Evolutionary conservation across 441 rosid genomes (phyloP).

Genomic region (Gossypium gossypioides): DNA sequence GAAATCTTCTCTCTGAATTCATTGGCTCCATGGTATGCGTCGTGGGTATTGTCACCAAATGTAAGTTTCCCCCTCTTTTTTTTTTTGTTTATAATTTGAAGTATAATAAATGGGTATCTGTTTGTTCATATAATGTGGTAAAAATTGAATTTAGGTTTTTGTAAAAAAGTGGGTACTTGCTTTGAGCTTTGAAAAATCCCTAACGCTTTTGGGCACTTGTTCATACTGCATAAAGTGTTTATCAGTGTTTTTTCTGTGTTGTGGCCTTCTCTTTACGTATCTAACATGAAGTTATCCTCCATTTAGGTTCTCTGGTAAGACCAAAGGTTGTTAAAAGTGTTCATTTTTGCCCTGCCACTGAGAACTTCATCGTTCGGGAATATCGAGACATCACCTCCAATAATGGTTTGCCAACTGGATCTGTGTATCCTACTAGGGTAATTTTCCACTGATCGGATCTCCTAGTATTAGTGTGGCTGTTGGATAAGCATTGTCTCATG

Average conservation of each 20-base stretch:
- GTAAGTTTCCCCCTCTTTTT: conserved; percentile 24
- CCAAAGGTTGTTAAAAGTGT: conserved; percentile 97
- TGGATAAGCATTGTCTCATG: conserved; percentile 13
- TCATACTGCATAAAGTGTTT: too few species aligned
- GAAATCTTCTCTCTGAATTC: conserved; percentile 86
- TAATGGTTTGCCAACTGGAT: conserved; percentile 86
- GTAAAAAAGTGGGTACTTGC: not conserved
- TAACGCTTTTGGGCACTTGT: not conserved
- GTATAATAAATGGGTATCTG: not conserved
- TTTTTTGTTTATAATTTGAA: not conserved
- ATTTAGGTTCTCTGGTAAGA: conserved; percentile 90
- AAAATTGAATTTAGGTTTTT: not conserved
- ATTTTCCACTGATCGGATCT: conserved; percentile 4
- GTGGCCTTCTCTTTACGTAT: not conserved
- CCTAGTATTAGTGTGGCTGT: not conserved
- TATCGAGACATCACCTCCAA: conserved; percentile 88
- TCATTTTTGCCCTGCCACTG: conserved; percentile 81
- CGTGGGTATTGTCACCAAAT: conserved; percentile 91
- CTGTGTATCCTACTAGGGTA: conserved; percentile 99
- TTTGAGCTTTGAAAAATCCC: not conserved
- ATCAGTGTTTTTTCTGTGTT: not conserved
- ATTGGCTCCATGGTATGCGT: conserved; percentile 95
- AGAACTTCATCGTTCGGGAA: conserved; percentile 63
- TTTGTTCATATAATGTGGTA: not conserved
- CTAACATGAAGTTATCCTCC: not conserved